Evolutionary conservation across 139 green algal species (phyloP).

Genomic region (Eudorina sp.): DNA sequence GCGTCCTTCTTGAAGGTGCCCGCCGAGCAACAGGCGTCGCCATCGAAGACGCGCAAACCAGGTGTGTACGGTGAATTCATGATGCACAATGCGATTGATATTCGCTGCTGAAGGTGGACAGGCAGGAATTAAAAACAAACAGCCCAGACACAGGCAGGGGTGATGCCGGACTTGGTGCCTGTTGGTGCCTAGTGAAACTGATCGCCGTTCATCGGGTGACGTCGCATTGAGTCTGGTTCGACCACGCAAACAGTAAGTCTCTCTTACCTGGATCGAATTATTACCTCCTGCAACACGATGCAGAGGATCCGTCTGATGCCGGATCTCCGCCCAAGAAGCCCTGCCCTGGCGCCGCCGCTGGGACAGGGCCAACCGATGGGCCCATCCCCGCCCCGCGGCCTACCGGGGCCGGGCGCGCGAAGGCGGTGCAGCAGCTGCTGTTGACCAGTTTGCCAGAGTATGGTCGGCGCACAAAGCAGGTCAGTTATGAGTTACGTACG

Average conservation of each 20-base stretch:
- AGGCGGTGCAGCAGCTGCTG: slow-evolving; percentile 2
- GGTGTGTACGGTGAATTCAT: no score
- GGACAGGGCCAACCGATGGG: neutral
- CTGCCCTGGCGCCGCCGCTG: neutral
- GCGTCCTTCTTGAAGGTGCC: neutral
- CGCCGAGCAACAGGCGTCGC: neutral
- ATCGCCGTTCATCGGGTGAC: no score
- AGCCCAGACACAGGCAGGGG: no score
- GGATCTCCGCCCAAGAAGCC: slow-evolving; percentile 32
- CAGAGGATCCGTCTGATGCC: neutral
- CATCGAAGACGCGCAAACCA: neutral
- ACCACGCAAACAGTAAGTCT: no score
- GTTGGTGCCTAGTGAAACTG: no score
- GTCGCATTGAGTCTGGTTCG: no score
- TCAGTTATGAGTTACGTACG: no score
- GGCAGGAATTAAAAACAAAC: no score
- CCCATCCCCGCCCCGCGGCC: neutral
- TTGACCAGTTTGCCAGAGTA: slow-evolving; percentile 5
- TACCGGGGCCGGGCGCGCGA: neutral
- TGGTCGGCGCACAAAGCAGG: slow-evolving; percentile 26
- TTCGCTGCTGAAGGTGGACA: no score
- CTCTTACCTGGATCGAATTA: no score
- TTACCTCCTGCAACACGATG: neutral
- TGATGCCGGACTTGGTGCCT: no score
- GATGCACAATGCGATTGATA: no score